These are phyloP conservation scores for Mycena amicta DNA, from an alignment of 768 basidiomycete species.

Conservation along the genomic window DNA sequence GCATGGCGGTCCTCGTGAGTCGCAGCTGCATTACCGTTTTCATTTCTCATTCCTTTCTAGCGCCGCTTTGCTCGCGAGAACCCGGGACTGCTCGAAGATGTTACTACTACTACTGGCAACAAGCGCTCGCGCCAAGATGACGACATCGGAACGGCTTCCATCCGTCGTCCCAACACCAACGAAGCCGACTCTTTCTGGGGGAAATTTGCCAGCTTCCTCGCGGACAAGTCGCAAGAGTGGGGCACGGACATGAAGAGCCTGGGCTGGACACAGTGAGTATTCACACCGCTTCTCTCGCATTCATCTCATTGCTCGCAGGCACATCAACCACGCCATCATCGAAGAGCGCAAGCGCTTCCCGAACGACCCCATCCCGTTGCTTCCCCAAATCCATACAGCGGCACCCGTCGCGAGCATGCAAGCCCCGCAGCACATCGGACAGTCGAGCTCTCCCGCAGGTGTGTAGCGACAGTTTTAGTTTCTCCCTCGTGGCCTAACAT, in stretches of 20 bases:
- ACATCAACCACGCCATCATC: neutral
- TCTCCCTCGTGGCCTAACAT: too few relatives aligned
- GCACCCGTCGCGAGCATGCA: neutral
- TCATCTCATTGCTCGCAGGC: neutral
- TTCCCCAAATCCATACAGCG: neutral
- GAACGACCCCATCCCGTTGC: neutral
- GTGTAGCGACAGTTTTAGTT: neutral
- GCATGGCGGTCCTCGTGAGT: too few relatives aligned
- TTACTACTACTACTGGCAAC: neutral
- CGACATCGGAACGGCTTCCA: too few relatives aligned
- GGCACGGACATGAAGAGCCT: neutral
- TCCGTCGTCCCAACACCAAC: neutral
- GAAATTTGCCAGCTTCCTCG: neutral
- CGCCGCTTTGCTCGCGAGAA: neutral
- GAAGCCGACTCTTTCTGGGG: neutral
- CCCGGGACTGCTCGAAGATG: neutral
- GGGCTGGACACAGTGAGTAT: neutral
- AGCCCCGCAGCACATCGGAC: neutral
- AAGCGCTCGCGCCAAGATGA: neutral
- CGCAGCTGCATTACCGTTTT: too few relatives aligned
- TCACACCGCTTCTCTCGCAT: neutral
- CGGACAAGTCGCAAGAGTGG: neutral
- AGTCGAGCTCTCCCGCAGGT: neutral
- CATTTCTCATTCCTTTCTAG: neutral
- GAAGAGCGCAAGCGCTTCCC: neutral